A percentile compares a stretch with the other conserved stretches of the same genome.
Conservation (phyloP, 768 basidiomycete genomes). For the Rhizopogon salebrosus region DNA sequence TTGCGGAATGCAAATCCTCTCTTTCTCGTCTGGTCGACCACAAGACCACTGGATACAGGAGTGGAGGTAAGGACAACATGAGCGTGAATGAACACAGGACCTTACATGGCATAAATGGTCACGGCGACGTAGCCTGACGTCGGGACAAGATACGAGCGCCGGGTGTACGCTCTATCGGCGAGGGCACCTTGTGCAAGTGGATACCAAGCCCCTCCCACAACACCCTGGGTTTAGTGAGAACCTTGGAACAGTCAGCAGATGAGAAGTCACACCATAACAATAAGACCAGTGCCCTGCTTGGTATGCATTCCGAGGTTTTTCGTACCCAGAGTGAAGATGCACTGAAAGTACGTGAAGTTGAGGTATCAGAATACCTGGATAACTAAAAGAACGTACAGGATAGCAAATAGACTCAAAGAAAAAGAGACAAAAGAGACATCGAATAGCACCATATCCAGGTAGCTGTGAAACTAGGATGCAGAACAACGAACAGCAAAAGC, state of each 20-base stretch:
- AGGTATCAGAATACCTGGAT: background rate
- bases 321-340: constrained; percentile 61
- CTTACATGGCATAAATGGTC: constrained; percentile 53
- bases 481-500: constrained; percentile 45
- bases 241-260: background rate
- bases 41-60: constrained; percentile 40
- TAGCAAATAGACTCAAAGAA: constrained; percentile 77
- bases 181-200: constrained; percentile 55
- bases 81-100: constrained; percentile 2
- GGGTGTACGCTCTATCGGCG: constrained; percentile 44
- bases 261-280: constrained; percentile 45
- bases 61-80: background rate
- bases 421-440: constrained; percentile 59
- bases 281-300: constrained; percentile 55
- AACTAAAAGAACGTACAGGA: constrained; percentile 34
- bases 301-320: constrained; percentile 58
- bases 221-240: constrained; percentile 32
- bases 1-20: constrained; percentile 47
- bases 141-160: constrained; percentile 57
- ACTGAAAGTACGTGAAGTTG: constrained; percentile 19
- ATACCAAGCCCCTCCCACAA: constrained; percentile 64
- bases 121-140: constrained; percentile 53
- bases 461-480: constrained; percentile 44
- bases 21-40: constrained; percentile 44
- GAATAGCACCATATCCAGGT: constrained; percentile 49